Conservation (phyloP, 1,139 yeast species). For the Williopsis jadinii region DNA sequence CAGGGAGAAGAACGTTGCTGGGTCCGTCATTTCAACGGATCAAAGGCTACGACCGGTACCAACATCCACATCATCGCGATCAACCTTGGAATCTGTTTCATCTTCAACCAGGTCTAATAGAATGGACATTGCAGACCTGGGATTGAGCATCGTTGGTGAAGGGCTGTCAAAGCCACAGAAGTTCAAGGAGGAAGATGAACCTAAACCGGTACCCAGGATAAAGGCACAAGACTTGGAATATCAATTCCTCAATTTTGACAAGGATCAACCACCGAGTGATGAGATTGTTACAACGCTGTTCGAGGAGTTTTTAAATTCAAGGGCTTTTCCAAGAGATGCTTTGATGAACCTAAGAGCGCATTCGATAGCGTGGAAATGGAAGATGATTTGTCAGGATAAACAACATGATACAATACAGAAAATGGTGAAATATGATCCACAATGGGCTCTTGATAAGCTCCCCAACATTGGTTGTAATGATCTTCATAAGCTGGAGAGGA, state of each 20-base stretch:
- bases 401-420: conserved; percentile 2
- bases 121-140: conserved; percentile 13
- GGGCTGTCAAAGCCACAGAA: conserved; percentile 6
- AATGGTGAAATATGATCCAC: conserved; percentile 7
- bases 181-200: conserved; percentile 5
- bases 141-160: conserved; percentile 18
- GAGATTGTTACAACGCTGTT: conserved; percentile 18
- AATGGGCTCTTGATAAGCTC: conserved; percentile 15
- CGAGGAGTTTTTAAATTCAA: conserved; percentile 11
- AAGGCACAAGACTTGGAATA: conserved; percentile 7
- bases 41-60: too few relatives aligned
- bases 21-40: too few relatives aligned
- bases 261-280: conserved; percentile 20
- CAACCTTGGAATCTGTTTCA: too few relatives aligned
- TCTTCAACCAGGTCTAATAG: too few relatives aligned
- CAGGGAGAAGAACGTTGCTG: too few relatives aligned
- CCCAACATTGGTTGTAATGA: conserved; percentile 11
- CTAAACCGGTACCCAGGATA: neutral
- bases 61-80: too few relatives aligned
- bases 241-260: conserved; percentile 21
- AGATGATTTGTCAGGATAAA: conserved; percentile 21
- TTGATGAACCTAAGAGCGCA: conserved; percentile 11
- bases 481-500: conserved; percentile 19
- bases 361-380: conserved; percentile 20
- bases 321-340: conserved; percentile 19